Conservation (phyloP, 345 rosid species). For the Erysimum cheiranthoides region DNA sequence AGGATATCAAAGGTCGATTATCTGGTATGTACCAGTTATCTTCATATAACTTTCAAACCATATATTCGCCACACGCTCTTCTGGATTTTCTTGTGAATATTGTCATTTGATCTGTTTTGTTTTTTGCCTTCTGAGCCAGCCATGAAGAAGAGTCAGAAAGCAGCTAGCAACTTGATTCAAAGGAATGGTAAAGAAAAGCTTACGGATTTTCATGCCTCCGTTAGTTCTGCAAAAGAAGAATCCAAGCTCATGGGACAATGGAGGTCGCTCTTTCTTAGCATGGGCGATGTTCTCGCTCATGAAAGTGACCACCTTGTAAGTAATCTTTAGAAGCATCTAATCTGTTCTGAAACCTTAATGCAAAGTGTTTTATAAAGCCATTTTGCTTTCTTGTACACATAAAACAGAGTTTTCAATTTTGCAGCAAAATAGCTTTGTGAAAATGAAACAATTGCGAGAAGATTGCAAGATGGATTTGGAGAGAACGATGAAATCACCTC, state of each 20-base stretch:
- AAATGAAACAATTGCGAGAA: constrained; percentile 71
- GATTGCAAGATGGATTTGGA: constrained; percentile 75
- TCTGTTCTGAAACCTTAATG: not conserved
- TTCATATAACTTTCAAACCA: not conserved
- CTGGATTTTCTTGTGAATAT: not conserved
- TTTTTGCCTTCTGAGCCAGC: constrained; percentile 45
- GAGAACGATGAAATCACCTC: constrained; percentile 55
- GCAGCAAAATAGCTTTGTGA: constrained; percentile 65
- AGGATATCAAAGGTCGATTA: constrained; percentile 83
- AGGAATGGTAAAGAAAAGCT: constrained; percentile 56
- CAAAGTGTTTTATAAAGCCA: not conserved
- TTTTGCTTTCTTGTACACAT: constrained; percentile 1
- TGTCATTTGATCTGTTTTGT: not conserved
- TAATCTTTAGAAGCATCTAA: constrained; percentile 8
- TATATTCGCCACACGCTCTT: not conserved
- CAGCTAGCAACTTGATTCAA: constrained; percentile 64
- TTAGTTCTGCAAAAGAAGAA: constrained; percentile 55
- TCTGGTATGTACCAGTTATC: constrained; percentile 52
- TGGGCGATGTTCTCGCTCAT: constrained; percentile 65
- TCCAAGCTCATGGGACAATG: constrained; percentile 69
- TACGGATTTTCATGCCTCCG: constrained; percentile 42
- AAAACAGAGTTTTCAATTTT: not conserved
- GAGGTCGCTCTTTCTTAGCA: constrained; percentile 82
- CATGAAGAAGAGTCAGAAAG: constrained; percentile 83
- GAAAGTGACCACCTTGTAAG: constrained; percentile 88